Evolutionary conservation across 2,329 filamentous ascomycete species (phyloP).

Genomic region (Botrytis deweyae): DNA sequence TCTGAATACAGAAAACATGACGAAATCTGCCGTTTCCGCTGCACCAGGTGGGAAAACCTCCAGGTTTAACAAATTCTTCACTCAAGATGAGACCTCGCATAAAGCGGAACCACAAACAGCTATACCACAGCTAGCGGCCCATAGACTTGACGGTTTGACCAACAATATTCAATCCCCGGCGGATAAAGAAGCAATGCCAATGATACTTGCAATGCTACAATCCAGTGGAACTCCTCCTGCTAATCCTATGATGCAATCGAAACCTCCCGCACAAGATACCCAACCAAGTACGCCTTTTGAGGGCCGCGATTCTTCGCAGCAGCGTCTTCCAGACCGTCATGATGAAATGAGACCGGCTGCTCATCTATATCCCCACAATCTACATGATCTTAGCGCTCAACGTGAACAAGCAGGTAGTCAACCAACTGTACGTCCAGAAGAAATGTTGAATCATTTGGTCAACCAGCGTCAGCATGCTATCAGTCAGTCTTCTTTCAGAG

Average conservation of each 20-base stretch:
- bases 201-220: slow-evolving; percentile 79
- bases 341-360: slow-evolving; percentile 33
- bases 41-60: slow-evolving; percentile 63
- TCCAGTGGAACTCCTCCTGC: slow-evolving; percentile 46
- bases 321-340: slow-evolving; percentile 38
- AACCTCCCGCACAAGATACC: slow-evolving; percentile 46
- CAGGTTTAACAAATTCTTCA: slow-evolving; percentile 81
- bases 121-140: slow-evolving; percentile 39
- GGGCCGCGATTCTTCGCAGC: slow-evolving; percentile 45
- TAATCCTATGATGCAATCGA: slow-evolving; percentile 37
- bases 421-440: slow-evolving; percentile 52
- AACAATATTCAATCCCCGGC: slow-evolving; percentile 43
- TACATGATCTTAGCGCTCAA: slow-evolving; percentile 54
- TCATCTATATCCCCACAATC: slow-evolving; percentile 41
- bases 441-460: slow-evolving; percentile 61
- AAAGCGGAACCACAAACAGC: slow-evolving; percentile 52
- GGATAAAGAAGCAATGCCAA: slow-evolving; percentile 84
- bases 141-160: slow-evolving; percentile 28
- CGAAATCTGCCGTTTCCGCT: slow-evolving; percentile 50
- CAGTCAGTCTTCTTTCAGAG: slow-evolving; percentile 50
- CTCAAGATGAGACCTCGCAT: slow-evolving; percentile 50
- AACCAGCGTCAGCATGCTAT: slow-evolving; percentile 57
- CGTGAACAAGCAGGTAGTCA: slow-evolving; percentile 41
- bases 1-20: slow-evolving; percentile 46
- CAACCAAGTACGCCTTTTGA: slow-evolving; percentile 48